Percentiles rank a stretch among this genome's conserved stretches.
Evolutionary conservation across 2,329 filamentous ascomycete genomes (phyloP).

Genomic region (Thermothelomyces thermophilus): DNA sequence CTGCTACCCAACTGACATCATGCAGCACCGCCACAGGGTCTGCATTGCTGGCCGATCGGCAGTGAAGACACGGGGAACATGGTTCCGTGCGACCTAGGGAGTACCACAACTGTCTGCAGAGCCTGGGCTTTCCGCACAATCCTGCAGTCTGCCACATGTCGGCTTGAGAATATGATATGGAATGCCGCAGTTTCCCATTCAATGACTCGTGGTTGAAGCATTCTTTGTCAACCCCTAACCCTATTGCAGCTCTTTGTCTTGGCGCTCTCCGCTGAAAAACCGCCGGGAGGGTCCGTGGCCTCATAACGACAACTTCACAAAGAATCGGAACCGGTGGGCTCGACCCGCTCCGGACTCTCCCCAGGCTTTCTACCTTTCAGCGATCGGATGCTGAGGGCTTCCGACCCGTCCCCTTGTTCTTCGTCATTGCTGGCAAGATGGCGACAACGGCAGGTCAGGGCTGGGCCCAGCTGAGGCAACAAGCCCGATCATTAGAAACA

Average conservation of each 20-base stretch:
- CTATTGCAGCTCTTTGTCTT: background rate
- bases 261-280: background rate
- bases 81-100: no score
- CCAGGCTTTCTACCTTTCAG: background rate
- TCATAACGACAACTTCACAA: constrained; percentile 3
- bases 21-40: constrained; percentile 1
- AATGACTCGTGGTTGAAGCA: no score
- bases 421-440: constrained; percentile 19
- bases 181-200: no score
- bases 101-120: no score
- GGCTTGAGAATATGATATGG: no score
- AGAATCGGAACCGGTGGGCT: constrained; percentile 4
- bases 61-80: background rate
- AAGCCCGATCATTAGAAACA: constrained; percentile 79
- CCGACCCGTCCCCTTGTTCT: constrained; percentile 1
- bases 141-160: no score
- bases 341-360: background rate
- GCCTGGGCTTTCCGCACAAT: no score
- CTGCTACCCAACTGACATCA: background rate
- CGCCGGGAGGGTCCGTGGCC: background rate
- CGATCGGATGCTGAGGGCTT: constrained; percentile 11
- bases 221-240: no score
- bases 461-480: constrained; percentile 92
- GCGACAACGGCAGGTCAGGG: constrained; percentile 37
- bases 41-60: background rate